Evolutionary conservation across 2,329 filamentous ascomycete species (phyloP).

Genomic region (Fusarium haematococcum): DNA sequence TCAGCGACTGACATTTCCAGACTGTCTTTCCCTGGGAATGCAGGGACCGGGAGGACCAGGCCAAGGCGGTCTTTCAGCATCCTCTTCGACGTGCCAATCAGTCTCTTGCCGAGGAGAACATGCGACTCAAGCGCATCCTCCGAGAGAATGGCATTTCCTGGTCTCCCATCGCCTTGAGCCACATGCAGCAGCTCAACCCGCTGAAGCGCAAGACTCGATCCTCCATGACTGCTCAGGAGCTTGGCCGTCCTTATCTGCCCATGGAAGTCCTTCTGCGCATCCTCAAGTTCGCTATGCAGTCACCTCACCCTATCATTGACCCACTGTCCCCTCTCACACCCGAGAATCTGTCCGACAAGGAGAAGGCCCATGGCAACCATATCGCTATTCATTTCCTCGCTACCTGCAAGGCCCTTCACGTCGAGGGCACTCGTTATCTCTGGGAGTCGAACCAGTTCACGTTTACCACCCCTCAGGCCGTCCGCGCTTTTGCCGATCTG

Average conservation of each 20-base stretch:
- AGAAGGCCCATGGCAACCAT: constrained; percentile 59
- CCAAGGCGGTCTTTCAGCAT: constrained; percentile 60
- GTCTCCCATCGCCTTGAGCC: constrained; percentile 54
- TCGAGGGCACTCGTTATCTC: constrained; percentile 62
- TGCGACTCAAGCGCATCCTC: constrained; percentile 62
- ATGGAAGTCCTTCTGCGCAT: constrained; percentile 65
- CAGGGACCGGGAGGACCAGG: constrained; percentile 64
- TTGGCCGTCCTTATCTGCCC: constrained; percentile 58
- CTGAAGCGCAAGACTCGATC: constrained; percentile 50
- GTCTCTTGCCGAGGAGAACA: constrained; percentile 61
- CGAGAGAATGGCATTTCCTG: constrained; percentile 65
- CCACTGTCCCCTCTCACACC: constrained; percentile 59
- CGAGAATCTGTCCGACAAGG: constrained; percentile 58
- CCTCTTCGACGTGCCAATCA: constrained; percentile 61
- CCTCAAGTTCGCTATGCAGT: constrained; percentile 63
- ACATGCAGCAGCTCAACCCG: constrained; percentile 48
- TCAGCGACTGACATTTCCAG: constrained; percentile 36
- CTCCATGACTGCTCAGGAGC: constrained; percentile 45
- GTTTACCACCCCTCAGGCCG: constrained; percentile 64
- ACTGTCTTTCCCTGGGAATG: constrained; percentile 60
- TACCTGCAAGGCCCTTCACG: constrained; percentile 62
- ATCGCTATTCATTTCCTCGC: constrained; percentile 66
- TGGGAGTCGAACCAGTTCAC: constrained; percentile 66
- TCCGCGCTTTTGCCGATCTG: constrained; percentile 63
- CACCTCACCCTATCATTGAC: constrained; percentile 63